Percentiles rank a stretch among this genome's conserved stretches.
phyloP scores from a whole-genome alignment of 169 alveolate species.

The Plasmodium malariae region DNA sequence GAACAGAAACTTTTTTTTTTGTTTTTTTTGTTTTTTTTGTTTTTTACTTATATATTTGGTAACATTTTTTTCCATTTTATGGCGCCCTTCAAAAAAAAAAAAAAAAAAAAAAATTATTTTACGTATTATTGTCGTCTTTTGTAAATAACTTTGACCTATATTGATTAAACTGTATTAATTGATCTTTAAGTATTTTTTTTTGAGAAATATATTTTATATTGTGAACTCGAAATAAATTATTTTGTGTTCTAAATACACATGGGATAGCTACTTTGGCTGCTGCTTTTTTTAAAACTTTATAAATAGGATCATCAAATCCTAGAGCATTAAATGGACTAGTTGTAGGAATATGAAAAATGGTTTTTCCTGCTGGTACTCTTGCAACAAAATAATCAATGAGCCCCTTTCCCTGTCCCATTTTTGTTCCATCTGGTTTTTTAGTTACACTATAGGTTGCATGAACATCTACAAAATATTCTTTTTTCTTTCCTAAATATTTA shows the following conservation, averaged over 20 bases:
- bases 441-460: constrained; percentile 89
- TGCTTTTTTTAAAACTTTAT: constrained; percentile 68
- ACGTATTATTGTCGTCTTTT: constrained; percentile 1
- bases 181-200: constrained; percentile 35
- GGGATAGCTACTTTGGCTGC: constrained; percentile 76
- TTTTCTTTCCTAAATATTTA: constrained; percentile 80
- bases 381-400: constrained; percentile 85
- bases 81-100: neutral
- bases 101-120: too few species aligned
- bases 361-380: constrained; percentile 86
- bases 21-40: too few species aligned
- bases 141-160: constrained; percentile 41
- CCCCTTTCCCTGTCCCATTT: constrained; percentile 90
- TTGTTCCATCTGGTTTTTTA: constrained; percentile 88
- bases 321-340: constrained; percentile 63
- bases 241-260: constrained; percentile 67
- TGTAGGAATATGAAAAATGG: constrained; percentile 65
- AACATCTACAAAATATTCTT: constrained; percentile 81
- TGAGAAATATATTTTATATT: constrained; percentile 71
- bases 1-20: too few species aligned
- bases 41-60: neutral
- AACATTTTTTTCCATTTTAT: neutral
- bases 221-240: constrained; percentile 55
- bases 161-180: constrained; percentile 38
- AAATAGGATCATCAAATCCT: constrained; percentile 73